Evolutionary conservation across 2,329 filamentous ascomycete species (phyloP).

Genomic region (Trichoderma hamatum): DNA sequence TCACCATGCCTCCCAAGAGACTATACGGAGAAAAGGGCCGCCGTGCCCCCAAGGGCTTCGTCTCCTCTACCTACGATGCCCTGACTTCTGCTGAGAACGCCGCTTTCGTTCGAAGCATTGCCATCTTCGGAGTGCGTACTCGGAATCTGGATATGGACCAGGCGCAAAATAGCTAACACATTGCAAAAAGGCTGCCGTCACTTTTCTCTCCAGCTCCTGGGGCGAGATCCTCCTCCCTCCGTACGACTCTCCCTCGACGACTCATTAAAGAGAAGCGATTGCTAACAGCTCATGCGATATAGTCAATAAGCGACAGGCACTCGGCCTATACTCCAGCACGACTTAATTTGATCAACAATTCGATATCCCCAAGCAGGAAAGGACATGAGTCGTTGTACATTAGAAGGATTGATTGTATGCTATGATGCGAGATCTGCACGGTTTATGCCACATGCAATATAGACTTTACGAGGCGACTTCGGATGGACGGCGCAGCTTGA

Average conservation of each 20-base stretch:
- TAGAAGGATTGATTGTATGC: conserved; percentile 34
- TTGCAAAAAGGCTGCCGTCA: conserved; percentile 58
- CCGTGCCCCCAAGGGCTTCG: conserved; percentile 53
- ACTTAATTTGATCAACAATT: not conserved
- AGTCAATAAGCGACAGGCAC: conserved; percentile 18
- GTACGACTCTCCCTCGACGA: conserved; percentile 44
- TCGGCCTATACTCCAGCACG: not conserved
- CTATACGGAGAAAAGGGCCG: conserved; percentile 54
- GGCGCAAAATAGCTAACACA: conserved; percentile 26
- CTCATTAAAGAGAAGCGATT: not conserved
- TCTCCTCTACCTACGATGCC: conserved; percentile 62
- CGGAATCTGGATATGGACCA: conserved; percentile 10
- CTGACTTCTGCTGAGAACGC: conserved; percentile 70
- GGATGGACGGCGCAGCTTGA: not conserved
- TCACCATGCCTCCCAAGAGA: conserved; percentile 66
- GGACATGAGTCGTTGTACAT: conserved; percentile 22
- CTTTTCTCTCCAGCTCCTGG: conserved; percentile 69
- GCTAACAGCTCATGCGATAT: not conserved
- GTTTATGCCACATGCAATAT: conserved; percentile 8
- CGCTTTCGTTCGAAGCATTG: conserved; percentile 67
- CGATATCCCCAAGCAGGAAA: not conserved
- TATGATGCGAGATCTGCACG: conserved; percentile 29
- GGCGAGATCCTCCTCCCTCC: conserved; percentile 69
- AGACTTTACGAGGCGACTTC: conserved; percentile 17
- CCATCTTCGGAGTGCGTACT: conserved; percentile 66